Conservation (phyloP, 441 rosid genomes). For the Croton laevigatus region DNA sequence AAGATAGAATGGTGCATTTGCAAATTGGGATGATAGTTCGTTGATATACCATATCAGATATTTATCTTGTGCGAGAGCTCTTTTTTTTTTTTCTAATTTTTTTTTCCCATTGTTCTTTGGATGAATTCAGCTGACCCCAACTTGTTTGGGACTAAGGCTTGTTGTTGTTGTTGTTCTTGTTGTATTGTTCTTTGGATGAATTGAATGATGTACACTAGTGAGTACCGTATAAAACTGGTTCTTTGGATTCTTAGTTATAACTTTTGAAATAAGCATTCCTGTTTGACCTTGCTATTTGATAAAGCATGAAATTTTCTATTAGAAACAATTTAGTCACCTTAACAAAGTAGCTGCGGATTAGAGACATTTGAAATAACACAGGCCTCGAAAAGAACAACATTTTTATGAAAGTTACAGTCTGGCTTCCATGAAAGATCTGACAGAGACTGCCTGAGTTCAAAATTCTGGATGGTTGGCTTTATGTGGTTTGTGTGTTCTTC, state of each 20-base stretch:
- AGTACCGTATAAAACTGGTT: background rate
- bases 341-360: background rate
- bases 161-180: too few species aligned
- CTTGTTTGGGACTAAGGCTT: too few species aligned
- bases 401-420: background rate
- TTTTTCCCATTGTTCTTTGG: too few species aligned
- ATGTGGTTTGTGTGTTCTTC: background rate
- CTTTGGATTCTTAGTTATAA: background rate
- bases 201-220: background rate
- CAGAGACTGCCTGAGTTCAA: constrained; percentile 2
- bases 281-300: constrained; percentile 2
- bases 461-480: constrained; percentile 3
- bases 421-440: background rate
- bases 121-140: too few species aligned
- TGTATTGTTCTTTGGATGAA: too few species aligned
- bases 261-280: background rate
- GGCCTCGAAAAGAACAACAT: background rate
- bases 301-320: background rate
- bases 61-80: background rate
- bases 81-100: background rate
- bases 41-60: background rate
- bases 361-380: background rate
- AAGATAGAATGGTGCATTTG: background rate
- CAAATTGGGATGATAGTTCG: background rate
- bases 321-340: background rate